Evolutionary conservation across 176 grass and related monocot genomes (phyloP), one percentile per base, ranked within the genome.

Genomic region (Alopecurus myosuroides): DNA sequence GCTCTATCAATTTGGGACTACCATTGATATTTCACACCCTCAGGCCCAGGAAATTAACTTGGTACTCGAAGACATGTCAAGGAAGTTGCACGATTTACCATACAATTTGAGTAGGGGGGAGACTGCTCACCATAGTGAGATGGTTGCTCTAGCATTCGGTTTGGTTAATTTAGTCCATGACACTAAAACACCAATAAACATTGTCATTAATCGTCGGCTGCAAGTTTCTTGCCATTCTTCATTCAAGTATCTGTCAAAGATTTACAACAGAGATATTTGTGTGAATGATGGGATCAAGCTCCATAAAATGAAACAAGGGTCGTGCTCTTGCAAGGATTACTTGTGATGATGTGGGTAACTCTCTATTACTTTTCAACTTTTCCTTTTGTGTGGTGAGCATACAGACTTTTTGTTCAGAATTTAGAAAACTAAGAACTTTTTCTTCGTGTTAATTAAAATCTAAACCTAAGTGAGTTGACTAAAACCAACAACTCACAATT

Each of bases 301-400:
- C 49, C 77, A 86, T 77, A 36, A 79, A 69, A 83, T 71, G 35
- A 72, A 82, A 25, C 75, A 62, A 30, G 56, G 75, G 60, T 57
- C 13, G 29, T 90, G 85, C 62, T 83, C 82, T 34, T 93, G 91
- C 82, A 76, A 48, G 41, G 85, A 88, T 30, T 57, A 77, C 3
- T 83, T 67, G 68, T 86, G 61, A 81, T 36, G n/a, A 22, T 40
- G 31, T 22, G 30, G 35, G 31, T 70, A 61, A 49, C 28, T 46
- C 11, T 88, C 11, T 51, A 26, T 52, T 74, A 44, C 9, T 75
- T 51, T 63, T 9, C 40, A n/a, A n/a, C 17, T 11, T 34, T 22
- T 2, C 0, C 9, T 31, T 48, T 29, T 49, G 25, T 74, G 25
- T 29, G 28, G 31, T 41, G 1, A 25, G 45, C 4, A 11, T 13